These are phyloP conservation scores for Cenococcum geophilum DNA, from an alignment of 495 filamentous ascomycete species.

Conservation along the genomic window DNA sequence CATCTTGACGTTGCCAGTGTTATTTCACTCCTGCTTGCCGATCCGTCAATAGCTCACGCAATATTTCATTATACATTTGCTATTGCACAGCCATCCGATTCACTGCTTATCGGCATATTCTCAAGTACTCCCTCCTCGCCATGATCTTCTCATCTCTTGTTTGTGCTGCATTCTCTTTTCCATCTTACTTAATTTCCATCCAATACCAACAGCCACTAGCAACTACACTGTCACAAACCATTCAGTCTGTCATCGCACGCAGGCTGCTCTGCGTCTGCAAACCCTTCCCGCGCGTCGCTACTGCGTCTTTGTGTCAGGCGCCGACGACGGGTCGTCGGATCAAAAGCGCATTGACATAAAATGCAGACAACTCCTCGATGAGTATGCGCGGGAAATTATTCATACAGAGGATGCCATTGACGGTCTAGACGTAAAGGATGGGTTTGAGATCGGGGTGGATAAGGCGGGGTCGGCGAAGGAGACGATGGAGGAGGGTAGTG, in stretches of 20 bases:
- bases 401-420: slow-evolving; percentile 12
- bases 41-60: too few relatives aligned
- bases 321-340: slow-evolving; percentile 12
- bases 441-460: not conserved
- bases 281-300: slow-evolving; percentile 20
- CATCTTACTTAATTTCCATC: not conserved
- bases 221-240: slow-evolving; percentile 11
- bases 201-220: slow-evolving; percentile 12
- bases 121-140: too few relatives aligned
- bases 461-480: not conserved
- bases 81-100: too few relatives aligned
- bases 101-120: too few relatives aligned
- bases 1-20: too few relatives aligned
- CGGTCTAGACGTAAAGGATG: not conserved
- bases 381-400: slow-evolving; percentile 17
- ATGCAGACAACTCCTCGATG: slow-evolving; percentile 12
- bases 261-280: slow-evolving; percentile 19
- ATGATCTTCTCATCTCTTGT: too few relatives aligned
- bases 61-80: too few relatives aligned
- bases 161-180: not conserved
- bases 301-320: slow-evolving; percentile 15
- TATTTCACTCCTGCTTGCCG: too few relatives aligned
- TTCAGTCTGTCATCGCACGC: slow-evolving; percentile 25
- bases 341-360: slow-evolving; percentile 14
- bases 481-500: not conserved